phyloP scores from a whole-genome alignment of 2,329 filamentous ascomycete species.

The Claviceps africana region DNA sequence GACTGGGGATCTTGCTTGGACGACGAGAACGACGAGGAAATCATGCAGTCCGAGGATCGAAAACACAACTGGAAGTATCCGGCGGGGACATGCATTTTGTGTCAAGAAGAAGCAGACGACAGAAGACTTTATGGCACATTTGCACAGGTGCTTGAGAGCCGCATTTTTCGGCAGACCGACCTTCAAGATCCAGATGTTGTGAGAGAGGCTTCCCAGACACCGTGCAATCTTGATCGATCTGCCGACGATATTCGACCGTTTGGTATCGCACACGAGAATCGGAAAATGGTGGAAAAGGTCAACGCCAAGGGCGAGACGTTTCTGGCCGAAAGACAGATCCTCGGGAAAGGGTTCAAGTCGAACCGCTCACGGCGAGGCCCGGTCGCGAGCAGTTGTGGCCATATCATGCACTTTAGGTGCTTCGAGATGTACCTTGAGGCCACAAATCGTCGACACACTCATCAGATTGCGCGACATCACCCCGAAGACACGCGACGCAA shows the following conservation, averaged over 20 bases:
- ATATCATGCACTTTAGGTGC: slow-evolving; percentile 96
- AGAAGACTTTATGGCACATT: slow-evolving; percentile 84
- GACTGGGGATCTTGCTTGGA: slow-evolving; percentile 75
- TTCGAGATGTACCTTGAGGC: slow-evolving; percentile 86
- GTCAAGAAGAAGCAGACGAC: slow-evolving; percentile 91
- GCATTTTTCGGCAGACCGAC: slow-evolving; percentile 75
- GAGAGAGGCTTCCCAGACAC: slow-evolving; percentile 65
- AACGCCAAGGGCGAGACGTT: slow-evolving; percentile 58
- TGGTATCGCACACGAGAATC: slow-evolving; percentile 80
- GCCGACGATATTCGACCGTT: slow-evolving; percentile 77
- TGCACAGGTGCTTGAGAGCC: slow-evolving; percentile 74
- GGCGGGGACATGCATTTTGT: slow-evolving; percentile 83
- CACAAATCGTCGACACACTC: slow-evolving; percentile 67
- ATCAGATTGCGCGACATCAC: slow-evolving; percentile 89
- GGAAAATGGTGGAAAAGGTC: slow-evolving; percentile 60
- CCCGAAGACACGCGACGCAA: slow-evolving; percentile 66
- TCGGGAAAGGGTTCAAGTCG: slow-evolving; percentile 79
- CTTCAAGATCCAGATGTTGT: slow-evolving; percentile 71
- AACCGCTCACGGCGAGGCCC: slow-evolving; percentile 55
- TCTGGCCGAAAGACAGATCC: slow-evolving; percentile 59
- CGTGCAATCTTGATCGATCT: slow-evolving; percentile 69
- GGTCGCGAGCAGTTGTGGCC: slow-evolving; percentile 81
- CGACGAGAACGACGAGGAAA: slow-evolving; percentile 55
- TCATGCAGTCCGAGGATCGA: slow-evolving; percentile 45
- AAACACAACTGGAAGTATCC: slow-evolving; percentile 72